Base-by-base conservation (phyloP, 768 basidiomycete species). In the Boletus coccyginus region DNA sequence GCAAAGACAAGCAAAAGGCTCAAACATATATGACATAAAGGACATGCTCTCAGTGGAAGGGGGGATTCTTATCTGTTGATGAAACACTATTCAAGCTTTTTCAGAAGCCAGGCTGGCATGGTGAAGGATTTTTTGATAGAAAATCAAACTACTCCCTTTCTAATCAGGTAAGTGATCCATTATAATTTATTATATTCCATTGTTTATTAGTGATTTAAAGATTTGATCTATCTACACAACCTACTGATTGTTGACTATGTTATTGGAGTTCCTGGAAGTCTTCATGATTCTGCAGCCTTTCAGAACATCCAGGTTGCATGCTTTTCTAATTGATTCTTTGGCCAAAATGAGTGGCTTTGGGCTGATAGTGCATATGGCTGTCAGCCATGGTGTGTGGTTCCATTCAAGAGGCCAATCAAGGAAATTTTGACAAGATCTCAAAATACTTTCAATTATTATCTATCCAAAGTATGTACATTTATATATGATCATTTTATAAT, bases 351-450 rank as follows among this genome's bases (percentile, higher is more conserved):
- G 33, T 67, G 61, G 55, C 16, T 62, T 21, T 67, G 63, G 66
- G 58, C 56, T 21, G 61, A 67, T 33, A 48, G 41, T 39, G 64
- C 62, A 16, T 62, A 66, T 52, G 13, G 7, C 2, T 56, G 38
- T 9, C 45, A 57, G 9, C 29, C 57, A 36, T 71, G 66, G 70
- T 71, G 60, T 57, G 11, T 71, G 1, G 46, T 63, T 7, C 66
- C 70, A 12, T 71, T 66, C 50, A 71, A 67, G n/a, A 50, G 46
- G 52, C 62, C 66, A 35, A 36, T 43, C 12, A 42, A 32, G 3
- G 61, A 58, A 8, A 42, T 42, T 10, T 45, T 71, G n/a, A 55
- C 56, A 14, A 27, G 19, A 3, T 44, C 56, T 46, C 63, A 70
- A 13, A 60, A 59, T 19, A 58, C 48, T 1, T 71, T 66, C 32